These are phyloP conservation scores for Didymella exigua DNA, from an alignment of 2,329 filamentous ascomycete species.

Conservation along the genomic window DNA sequence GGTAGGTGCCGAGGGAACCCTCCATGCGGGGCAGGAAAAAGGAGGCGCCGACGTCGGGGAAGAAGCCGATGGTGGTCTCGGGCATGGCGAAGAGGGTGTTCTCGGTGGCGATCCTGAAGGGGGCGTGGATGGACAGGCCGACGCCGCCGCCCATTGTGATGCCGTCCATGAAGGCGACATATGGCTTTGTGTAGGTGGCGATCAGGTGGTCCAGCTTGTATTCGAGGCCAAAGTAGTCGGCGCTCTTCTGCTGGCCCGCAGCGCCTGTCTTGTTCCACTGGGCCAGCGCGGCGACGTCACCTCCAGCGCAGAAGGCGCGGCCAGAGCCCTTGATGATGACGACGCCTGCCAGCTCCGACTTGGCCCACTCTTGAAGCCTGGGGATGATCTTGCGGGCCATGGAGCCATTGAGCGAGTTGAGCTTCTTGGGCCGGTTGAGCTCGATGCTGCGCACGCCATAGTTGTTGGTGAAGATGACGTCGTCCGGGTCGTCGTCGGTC, in stretches of 20 bases:
- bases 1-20: slow-evolving; percentile 85
- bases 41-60: slow-evolving; percentile 94
- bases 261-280: slow-evolving; percentile 69
- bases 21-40: slow-evolving; percentile 94
- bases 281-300: slow-evolving; percentile 84
- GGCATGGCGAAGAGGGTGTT: slow-evolving; percentile 97
- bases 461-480: slow-evolving; percentile 88
- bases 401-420: slow-evolving; percentile 89
- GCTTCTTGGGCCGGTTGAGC: slow-evolving; percentile 89
- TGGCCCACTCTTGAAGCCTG: slow-evolving; percentile 88
- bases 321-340: slow-evolving; percentile 91
- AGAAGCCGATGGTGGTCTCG: slow-evolving; percentile 97
- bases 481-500: slow-evolving; percentile 75
- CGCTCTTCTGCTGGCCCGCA: slow-evolving; percentile 74
- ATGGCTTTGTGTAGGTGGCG: slow-evolving; percentile 90
- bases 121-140: slow-evolving; percentile 90
- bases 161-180: slow-evolving; percentile 94
- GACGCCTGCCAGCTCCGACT: slow-evolving; percentile 92
- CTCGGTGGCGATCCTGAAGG: slow-evolving; percentile 95
- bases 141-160: slow-evolving; percentile 99
- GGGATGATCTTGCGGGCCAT: slow-evolving; percentile 96
- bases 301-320: slow-evolving; percentile 87
- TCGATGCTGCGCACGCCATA: slow-evolving; percentile 92
- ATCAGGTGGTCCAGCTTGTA: slow-evolving; percentile 96
- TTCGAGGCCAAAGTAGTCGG: slow-evolving; percentile 90